A percentile compares a stretch with the other conserved stretches of the same genome.
These are phyloP conservation scores for Ploettnerulaceae sp. DNA, from an alignment of 2,329 filamentous ascomycete genomes.

Conservation along the genomic window DNA sequence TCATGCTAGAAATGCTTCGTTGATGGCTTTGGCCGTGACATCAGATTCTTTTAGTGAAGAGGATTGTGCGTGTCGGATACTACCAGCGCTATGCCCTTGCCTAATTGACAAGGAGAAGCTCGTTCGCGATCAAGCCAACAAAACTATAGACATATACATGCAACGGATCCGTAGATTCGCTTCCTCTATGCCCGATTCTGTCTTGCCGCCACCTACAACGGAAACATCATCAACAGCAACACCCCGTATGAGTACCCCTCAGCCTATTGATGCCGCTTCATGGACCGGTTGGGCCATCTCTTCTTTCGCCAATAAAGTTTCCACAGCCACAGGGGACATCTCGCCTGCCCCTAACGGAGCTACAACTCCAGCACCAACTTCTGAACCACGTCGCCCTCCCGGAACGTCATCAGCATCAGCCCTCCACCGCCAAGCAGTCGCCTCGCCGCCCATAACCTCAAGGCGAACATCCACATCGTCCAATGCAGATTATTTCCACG, in stretches of 20 bases:
- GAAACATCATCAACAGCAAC: slow-evolving; percentile 41
- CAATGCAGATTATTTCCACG: slow-evolving; percentile 47
- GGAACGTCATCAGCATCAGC: slow-evolving; percentile 50
- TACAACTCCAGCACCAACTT: slow-evolving; percentile 39
- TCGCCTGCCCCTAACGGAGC: slow-evolving; percentile 41
- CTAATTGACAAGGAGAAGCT: slow-evolving; percentile 95
- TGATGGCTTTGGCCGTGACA: slow-evolving; percentile 82
- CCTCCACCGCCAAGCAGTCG: slow-evolving; percentile 56
- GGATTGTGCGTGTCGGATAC: slow-evolving; percentile 76
- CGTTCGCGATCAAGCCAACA: slow-evolving; percentile 84
- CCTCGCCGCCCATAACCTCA: slow-evolving; percentile 44
- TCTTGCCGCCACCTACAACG: slow-evolving; percentile 60
- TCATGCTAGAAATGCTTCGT: slow-evolving; percentile 82
- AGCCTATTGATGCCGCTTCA: slow-evolving; percentile 57
- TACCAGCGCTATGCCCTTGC: slow-evolving; percentile 78
- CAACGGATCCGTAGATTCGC: slow-evolving; percentile 76
- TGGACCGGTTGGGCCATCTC: slow-evolving; percentile 99
- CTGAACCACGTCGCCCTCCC: slow-evolving; percentile 34
- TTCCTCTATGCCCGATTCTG: slow-evolving; percentile 73
- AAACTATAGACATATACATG: slow-evolving; percentile 82
- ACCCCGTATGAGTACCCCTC: slow-evolving; percentile 76
- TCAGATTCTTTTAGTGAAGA: slow-evolving; percentile 83
- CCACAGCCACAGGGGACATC: slow-evolving; percentile 81
- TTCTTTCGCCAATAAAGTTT: slow-evolving; percentile 93
- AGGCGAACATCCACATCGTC: slow-evolving; percentile 45